These are phyloP conservation scores for Pontederia paniculata DNA, from an alignment of 176 grass and related monocot species.

Conservation along the genomic window DNA sequence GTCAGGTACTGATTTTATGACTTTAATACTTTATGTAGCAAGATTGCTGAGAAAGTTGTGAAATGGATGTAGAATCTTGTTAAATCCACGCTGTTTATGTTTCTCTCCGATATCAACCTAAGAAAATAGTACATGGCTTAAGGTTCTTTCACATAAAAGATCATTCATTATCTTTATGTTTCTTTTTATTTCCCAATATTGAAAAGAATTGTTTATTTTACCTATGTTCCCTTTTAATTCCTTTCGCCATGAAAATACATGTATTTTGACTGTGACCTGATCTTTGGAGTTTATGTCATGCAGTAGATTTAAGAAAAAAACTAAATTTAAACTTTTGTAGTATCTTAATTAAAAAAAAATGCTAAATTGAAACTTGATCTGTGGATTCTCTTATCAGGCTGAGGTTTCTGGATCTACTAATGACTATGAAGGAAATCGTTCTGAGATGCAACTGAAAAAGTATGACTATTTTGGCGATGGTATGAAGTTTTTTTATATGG, in stretches of 20 bases:
- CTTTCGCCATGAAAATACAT: no score
- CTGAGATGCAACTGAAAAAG: slow-evolving; percentile 53
- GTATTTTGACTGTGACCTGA: no score
- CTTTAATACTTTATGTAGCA: neutral
- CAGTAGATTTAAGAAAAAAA: neutral
- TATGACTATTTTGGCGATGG: slow-evolving; percentile 90
- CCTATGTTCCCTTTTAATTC: no score
- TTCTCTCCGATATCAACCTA: no score
- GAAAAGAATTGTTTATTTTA: no score
- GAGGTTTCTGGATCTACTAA: slow-evolving; percentile 59
- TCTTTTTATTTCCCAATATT: no score
- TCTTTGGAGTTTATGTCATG: no score
- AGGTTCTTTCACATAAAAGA: no score
- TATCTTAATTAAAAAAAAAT: slow-evolving; percentile 1
- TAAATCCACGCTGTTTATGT: no score
- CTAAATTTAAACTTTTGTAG: slow-evolving; percentile 5
- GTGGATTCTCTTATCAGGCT: slow-evolving; percentile 38
- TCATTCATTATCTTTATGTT: no score
- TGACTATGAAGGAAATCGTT: slow-evolving; percentile 45
- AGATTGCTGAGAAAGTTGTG: neutral
- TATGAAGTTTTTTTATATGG: slow-evolving; percentile 21
- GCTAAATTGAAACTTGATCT: neutral
- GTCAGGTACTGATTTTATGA: slow-evolving; percentile 46
- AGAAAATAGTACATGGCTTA: no score
- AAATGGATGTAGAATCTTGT: no score